These are phyloP conservation scores for Populus ilicifolia DNA, from an alignment of 345 rosid species.

Conservation along the genomic window DNA sequence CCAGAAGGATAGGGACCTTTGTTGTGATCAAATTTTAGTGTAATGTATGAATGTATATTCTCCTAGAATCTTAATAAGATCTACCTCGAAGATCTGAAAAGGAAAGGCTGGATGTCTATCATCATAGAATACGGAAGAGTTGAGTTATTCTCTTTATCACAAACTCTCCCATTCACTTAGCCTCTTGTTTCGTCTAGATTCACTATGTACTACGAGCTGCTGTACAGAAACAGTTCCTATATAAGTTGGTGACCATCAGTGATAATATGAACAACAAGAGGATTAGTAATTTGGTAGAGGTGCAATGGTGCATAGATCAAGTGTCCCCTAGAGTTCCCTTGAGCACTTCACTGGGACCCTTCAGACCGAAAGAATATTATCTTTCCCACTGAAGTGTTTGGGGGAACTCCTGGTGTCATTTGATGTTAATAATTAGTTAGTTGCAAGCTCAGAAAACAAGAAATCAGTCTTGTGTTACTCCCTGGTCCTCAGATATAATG, in stretches of 20 bases:
- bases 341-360: slow-evolving; percentile 40
- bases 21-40: too few species aligned
- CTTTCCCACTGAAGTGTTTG: slow-evolving; percentile 48
- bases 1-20: too few species aligned
- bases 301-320: not conserved
- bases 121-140: not conserved
- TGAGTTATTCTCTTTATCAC: not conserved
- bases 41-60: too few species aligned
- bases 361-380: too few species aligned
- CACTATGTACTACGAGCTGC: not conserved
- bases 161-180: not conserved
- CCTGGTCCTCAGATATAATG: too few species aligned
- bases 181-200: not conserved
- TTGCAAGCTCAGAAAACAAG: not conserved
- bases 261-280: not conserved
- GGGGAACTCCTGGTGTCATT: slow-evolving; percentile 47
- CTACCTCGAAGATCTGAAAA: not conserved
- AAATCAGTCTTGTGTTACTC: too few species aligned
- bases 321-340: slow-evolving; percentile 39
- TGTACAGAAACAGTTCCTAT: not conserved
- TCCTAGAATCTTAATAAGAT: not conserved
- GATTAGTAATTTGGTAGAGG: not conserved
- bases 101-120: slow-evolving; percentile 1
- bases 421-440: not conserved
- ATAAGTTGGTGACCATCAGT: not conserved